phyloP scores from a whole-genome alignment of 2,329 filamentous ascomycete genomes.

The Nigrograna mackinnonii region DNA sequence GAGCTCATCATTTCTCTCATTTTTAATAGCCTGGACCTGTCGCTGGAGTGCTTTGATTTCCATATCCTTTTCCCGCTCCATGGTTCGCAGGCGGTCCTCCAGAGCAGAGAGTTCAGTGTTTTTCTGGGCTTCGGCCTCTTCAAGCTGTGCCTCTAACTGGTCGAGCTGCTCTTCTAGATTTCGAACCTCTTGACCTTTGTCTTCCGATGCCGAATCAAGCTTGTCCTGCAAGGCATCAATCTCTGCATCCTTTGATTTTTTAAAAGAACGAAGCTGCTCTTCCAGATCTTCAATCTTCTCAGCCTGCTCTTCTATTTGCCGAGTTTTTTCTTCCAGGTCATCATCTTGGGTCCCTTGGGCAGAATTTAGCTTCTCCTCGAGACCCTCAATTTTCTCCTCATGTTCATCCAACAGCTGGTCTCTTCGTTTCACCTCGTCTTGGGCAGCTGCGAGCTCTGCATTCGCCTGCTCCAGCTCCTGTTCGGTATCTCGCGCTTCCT shows the following conservation, averaged over 20 bases:
- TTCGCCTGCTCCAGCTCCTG: slow-evolving; percentile 41
- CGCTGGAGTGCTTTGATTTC: slow-evolving; percentile 40
- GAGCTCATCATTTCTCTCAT: slow-evolving; percentile 43
- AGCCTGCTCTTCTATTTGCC: slow-evolving; percentile 31
- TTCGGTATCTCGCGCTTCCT: slow-evolving; percentile 29
- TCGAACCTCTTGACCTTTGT: slow-evolving; percentile 55
- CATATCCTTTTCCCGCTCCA: slow-evolving; percentile 41
- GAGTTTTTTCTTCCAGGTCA: slow-evolving; percentile 30
- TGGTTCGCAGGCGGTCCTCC: slow-evolving; percentile 33
- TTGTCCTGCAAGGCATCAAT: slow-evolving; percentile 45
- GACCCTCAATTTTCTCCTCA: slow-evolving; percentile 39
- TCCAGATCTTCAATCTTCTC: slow-evolving; percentile 38
- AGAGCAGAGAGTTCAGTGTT: slow-evolving; percentile 29
- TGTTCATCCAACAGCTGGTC: slow-evolving; percentile 41
- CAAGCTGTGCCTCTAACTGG: slow-evolving; percentile 33
- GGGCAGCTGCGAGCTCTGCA: slow-evolving; percentile 35
- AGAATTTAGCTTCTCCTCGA: slow-evolving; percentile 32
- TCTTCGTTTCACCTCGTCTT: slow-evolving; percentile 36
- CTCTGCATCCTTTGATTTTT: slow-evolving; percentile 44
- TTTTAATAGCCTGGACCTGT: slow-evolving; percentile 30
- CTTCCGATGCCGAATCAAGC: slow-evolving; percentile 42
- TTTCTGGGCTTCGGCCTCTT: slow-evolving; percentile 27
- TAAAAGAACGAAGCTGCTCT: slow-evolving; percentile 22
- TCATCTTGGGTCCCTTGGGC: slow-evolving; percentile 31
- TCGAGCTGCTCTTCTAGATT: slow-evolving; percentile 45